Percentiles rank a stretch among this genome's conserved stretches.
phyloP scores from a whole-genome alignment of 495 filamentous ascomycete genomes.

The Aspergillus sclerotioniger region DNA sequence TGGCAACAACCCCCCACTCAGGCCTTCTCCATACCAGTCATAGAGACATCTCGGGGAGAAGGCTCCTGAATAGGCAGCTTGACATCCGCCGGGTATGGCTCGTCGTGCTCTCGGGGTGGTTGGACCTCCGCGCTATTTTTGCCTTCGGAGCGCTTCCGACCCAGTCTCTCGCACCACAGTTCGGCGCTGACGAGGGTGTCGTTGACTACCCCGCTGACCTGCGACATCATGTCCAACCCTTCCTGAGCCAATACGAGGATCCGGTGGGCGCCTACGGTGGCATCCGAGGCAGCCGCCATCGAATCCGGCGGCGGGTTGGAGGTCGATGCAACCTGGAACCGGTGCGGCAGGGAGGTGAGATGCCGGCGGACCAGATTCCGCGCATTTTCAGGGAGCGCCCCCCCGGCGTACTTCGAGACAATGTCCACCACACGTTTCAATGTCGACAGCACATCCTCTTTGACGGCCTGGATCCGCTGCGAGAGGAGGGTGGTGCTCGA shows the following conservation, averaged over 20 bases:
- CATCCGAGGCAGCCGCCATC: conserved; percentile 37
- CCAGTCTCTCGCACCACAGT: conserved; percentile 77
- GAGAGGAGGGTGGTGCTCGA: conserved; percentile 45
- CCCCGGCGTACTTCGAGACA: conserved; percentile 80
- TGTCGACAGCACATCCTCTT: conserved; percentile 70
- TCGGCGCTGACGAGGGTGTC: conserved; percentile 84
- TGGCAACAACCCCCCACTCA: conserved; percentile 8
- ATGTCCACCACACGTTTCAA: conserved; percentile 73
- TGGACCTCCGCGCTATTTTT: conserved; percentile 24
- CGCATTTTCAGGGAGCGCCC: conserved; percentile 82
- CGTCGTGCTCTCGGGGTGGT: conserved; percentile 23
- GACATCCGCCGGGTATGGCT: conserved; percentile 28
- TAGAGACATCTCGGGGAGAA: conserved; percentile 33
- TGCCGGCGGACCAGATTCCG: conserved; percentile 72
- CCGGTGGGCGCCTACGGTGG: conserved; percentile 56
- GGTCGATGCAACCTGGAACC: conserved; percentile 60
- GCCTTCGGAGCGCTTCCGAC: conserved; percentile 47
- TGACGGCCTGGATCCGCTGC: conserved; percentile 66
- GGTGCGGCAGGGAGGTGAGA: conserved; percentile 72
- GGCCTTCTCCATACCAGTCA: conserved; percentile 40
- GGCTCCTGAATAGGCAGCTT: conserved; percentile 34
- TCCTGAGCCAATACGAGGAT: conserved; percentile 82
- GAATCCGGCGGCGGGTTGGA: conserved; percentile 43
- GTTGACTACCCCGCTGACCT: conserved; percentile 77
- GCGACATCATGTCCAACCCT: conserved; percentile 83